These are phyloP conservation scores for Exophiala alcalophila DNA, from an alignment of 2,329 filamentous ascomycete species.

Conservation along the genomic window DNA sequence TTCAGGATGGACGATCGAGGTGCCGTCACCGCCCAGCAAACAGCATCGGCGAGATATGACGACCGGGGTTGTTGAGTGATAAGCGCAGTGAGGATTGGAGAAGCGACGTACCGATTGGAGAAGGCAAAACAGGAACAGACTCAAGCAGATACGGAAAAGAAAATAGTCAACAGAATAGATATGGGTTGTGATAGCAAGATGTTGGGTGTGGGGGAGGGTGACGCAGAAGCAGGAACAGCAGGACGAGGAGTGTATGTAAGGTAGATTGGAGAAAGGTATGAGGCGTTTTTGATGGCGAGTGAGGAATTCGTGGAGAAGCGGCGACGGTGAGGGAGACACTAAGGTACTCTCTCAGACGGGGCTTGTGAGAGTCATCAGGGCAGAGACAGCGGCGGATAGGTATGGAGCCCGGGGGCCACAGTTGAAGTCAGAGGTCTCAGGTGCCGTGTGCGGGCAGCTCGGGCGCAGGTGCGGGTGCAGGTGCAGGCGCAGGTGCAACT, in stretches of 20 bases:
- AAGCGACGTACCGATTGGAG: slow-evolving; percentile 20
- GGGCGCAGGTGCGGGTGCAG: too few relatives aligned
- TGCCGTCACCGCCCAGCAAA: slow-evolving; percentile 10
- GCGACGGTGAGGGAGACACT: neutral
- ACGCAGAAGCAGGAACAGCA: neutral
- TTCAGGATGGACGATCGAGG: too few relatives aligned
- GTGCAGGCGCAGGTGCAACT: too few relatives aligned
- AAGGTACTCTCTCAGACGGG: too few relatives aligned
- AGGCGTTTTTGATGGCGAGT: slow-evolving; percentile 2
- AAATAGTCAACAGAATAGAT: slow-evolving; percentile 4
- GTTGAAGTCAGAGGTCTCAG: too few relatives aligned
- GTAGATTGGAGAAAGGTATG: neutral
- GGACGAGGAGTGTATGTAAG: too few relatives aligned
- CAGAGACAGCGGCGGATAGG: too few relatives aligned
- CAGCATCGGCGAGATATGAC: slow-evolving; percentile 7
- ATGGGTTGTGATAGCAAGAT: slow-evolving; percentile 2
- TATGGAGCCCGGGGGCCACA: too few relatives aligned
- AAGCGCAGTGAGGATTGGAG: slow-evolving; percentile 14
- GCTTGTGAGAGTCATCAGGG: too few relatives aligned
- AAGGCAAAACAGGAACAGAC: slow-evolving; percentile 13
- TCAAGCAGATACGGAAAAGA: slow-evolving; percentile 3
- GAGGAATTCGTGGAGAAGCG: neutral
- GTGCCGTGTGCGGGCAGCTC: too few relatives aligned
- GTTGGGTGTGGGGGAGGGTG: slow-evolving; percentile 3
- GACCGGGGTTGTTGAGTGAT: too few relatives aligned